Evolutionary conservation across 345 rosid species (phyloP).

Genomic region (Eucalyptus marginata): DNA sequence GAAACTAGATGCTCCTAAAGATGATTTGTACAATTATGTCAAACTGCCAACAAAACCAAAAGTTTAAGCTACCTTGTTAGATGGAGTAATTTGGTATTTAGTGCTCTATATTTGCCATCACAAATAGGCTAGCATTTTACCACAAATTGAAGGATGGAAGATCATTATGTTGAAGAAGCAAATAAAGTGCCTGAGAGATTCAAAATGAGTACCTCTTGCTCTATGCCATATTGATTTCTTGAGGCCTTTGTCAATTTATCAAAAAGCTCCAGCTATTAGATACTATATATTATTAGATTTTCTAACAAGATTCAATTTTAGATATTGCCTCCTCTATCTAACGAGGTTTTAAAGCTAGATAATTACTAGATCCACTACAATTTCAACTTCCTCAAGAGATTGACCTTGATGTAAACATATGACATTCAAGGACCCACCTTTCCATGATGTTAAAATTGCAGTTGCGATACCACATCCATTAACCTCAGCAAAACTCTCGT

Average conservation of each 20-base stretch:
- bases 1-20: too few species aligned
- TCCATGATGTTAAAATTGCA: too few species aligned
- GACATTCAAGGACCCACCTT: neutral
- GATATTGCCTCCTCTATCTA: neutral
- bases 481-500: slow-evolving; percentile 42
- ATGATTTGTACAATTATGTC: too few species aligned
- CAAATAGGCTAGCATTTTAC: neutral
- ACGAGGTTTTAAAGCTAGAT: neutral
- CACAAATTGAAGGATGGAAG: neutral
- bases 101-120: neutral
- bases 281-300: too few species aligned
- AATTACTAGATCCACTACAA: neutral
- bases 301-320: neutral
- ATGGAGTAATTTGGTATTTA: too few species aligned
- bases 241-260: neutral
- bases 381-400: neutral
- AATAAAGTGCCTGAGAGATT: neutral
- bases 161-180: neutral
- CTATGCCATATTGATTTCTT: neutral
- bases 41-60: too few species aligned
- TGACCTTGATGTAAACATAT: too few species aligned
- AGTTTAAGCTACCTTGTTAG: too few species aligned
- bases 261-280: neutral
- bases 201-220: neutral
- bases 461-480: too few species aligned